Base-by-base conservation (phyloP, 2,329 filamentous ascomycete species). In the Phialophora expanda region DNA sequence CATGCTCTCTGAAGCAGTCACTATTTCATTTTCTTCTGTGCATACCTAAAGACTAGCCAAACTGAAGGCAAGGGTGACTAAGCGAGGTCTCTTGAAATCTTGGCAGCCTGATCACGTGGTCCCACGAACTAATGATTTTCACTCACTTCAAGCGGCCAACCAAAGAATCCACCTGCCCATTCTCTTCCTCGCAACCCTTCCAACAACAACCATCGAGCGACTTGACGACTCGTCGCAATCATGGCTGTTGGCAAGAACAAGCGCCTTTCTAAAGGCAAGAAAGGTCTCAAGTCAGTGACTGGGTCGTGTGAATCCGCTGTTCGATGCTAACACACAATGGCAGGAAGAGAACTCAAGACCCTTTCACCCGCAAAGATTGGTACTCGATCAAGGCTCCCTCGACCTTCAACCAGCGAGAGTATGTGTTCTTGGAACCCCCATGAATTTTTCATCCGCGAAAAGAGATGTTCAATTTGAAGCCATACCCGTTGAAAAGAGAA, bases 201-300 rank as follows among this genome's bases (percentile, higher is more conserved):
- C 48, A 34, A 62, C 59, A 58, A 20, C 60, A 60, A 41, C 59
- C 48, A 61, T 54, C 30, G 32, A 61, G 64, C 64, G 60, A 66
- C 60, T 53, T 41, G 60, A 44, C 12, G 17, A 65, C 54, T 34
- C n/a, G 64, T 69, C 64, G 67, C 67, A 66, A 89, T 82, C 82
- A 90, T 92, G 90, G 90, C 90, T 87, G 90, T 92, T 83, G 90
- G 90, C 86, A 92, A 92, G 86, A 99, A 99, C 90, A 99, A 99
- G 93, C 93, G 95, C 88, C 89, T 99, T 87, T 98, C 95, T 75
- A 99, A 99, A 89, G 95, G 95, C 86, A 99, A 98, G 92, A 99
- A 99, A 90, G 94, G 95, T 84, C 88, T 98, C 82, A 51, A 51
- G 48, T 51, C 20, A 51, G 48, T 28, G 20, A 22, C 46, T 12